Evolutionary conservation across 2,329 filamentous ascomycete genomes (phyloP).

Genomic region (Pseudogymnoascus sp.): DNA sequence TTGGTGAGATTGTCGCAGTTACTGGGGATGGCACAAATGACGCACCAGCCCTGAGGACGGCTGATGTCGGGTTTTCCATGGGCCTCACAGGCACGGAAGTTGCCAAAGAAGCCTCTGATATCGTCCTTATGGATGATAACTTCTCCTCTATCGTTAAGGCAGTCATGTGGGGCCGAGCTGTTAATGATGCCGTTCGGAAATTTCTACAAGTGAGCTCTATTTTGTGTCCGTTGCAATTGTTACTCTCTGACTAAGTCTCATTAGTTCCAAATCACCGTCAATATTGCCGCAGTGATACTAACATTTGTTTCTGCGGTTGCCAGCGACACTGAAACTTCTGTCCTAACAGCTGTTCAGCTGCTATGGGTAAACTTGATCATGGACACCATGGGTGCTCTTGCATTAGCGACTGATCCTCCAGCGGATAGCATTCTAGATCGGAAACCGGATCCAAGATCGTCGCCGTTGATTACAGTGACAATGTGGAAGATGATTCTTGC

Average conservation of each 20-base stretch:
- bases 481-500: conserved; percentile 63
- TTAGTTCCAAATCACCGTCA: conserved; percentile 62
- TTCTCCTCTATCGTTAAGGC: conserved; percentile 82
- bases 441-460: conserved; percentile 38
- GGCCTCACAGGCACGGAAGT: conserved; percentile 66
- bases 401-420: conserved; percentile 56
- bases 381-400: conserved; percentile 60
- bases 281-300: conserved; percentile 60
- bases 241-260: neutral
- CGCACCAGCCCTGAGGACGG: conserved; percentile 71
- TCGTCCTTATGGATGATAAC: conserved; percentile 84
- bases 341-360: conserved; percentile 59
- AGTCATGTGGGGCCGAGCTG: conserved; percentile 70
- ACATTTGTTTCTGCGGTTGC: conserved; percentile 59
- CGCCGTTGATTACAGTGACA: conserved; percentile 37
- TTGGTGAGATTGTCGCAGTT: conserved; percentile 74
- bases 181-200: conserved; percentile 71
- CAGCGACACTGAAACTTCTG: conserved; percentile 45
- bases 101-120: conserved; percentile 47
- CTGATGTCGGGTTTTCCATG: conserved; percentile 81
- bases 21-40: conserved; percentile 82
- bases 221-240: neutral
- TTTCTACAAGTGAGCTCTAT: conserved; percentile 43
- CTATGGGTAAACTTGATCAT: conserved; percentile 65
- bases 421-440: conserved; percentile 51